Evolutionary conservation across 441 rosid species (phyloP).

Genomic region (Euphorbia corollata): DNA sequence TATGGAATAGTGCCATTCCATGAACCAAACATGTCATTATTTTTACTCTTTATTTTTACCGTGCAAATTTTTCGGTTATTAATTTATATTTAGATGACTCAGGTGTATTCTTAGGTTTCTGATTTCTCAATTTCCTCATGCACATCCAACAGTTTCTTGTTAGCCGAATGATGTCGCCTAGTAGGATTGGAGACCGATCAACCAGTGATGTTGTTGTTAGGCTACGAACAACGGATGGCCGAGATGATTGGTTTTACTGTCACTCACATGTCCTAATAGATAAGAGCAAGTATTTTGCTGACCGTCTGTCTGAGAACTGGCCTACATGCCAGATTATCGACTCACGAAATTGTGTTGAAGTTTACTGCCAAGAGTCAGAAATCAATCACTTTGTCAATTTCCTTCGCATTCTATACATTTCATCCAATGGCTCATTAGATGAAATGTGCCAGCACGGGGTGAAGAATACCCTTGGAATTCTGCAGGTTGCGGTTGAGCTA

Average conservation of each 20-base stretch:
- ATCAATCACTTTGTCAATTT: slow-evolving; percentile 68
- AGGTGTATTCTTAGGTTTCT: neutral
- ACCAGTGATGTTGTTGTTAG: slow-evolving; percentile 89
- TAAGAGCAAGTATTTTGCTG: slow-evolving; percentile 73
- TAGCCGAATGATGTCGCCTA: slow-evolving; percentile 35
- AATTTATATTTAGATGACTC: no score
- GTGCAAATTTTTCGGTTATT: no score
- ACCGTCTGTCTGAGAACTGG: slow-evolving; percentile 86
- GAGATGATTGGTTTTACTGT: slow-evolving; percentile 85
- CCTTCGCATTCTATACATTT: slow-evolving; percentile 62
- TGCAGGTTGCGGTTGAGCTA: slow-evolving; percentile 63
- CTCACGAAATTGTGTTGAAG: slow-evolving; percentile 81
- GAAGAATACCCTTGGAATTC: slow-evolving; percentile 70
- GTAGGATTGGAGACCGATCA: slow-evolving; percentile 60
- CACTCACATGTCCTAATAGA: slow-evolving; percentile 61
- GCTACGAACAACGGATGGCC: slow-evolving; percentile 65
- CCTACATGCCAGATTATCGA: slow-evolving; percentile 91
- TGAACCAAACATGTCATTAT: no score
- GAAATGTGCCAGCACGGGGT: slow-evolving; percentile 57
- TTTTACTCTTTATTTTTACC: no score
- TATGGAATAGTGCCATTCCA: no score
- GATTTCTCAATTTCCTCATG: neutral
- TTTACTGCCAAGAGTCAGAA: slow-evolving; percentile 66
- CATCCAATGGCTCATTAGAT: slow-evolving; percentile 39
- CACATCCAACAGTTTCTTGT: slow-evolving; percentile 26